Percentiles rank a stretch among this genome's conserved stretches.
These are phyloP conservation scores for Psilocybe tampanensis DNA, from an alignment of 768 basidiomycete species.

Conservation along the genomic window DNA sequence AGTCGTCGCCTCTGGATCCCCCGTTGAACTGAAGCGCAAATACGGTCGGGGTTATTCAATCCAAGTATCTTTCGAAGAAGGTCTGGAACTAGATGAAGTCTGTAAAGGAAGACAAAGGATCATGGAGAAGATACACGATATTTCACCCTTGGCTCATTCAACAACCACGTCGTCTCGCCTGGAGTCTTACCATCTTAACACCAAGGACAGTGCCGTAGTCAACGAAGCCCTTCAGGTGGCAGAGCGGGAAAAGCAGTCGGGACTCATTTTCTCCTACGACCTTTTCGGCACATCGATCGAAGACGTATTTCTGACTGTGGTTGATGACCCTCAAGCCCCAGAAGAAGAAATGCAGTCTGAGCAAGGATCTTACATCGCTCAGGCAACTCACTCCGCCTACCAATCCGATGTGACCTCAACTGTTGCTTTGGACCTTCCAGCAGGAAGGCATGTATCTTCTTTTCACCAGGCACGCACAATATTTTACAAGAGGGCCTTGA, in stretches of 20 bases:
- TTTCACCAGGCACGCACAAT: constrained; percentile 71
- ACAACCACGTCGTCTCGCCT: constrained; percentile 45
- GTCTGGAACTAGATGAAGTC: constrained; percentile 10
- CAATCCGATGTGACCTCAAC: not conserved
- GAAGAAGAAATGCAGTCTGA: not conserved
- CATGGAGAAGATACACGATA: constrained; percentile 40
- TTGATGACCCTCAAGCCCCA: constrained; percentile 41
- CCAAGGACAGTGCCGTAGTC: constrained; percentile 57
- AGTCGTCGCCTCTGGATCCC: constrained; percentile 71
- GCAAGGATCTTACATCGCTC: too few species aligned
- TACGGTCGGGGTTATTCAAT: constrained; percentile 76
- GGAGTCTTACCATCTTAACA: constrained; percentile 58
- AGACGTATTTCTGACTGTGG: constrained; percentile 79
- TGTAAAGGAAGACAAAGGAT: constrained; percentile 23
- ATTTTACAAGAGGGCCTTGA: constrained; percentile 68
- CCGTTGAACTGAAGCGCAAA: constrained; percentile 70
- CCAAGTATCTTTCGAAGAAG: constrained; percentile 46
- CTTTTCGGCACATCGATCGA: constrained; percentile 77
- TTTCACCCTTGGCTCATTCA: constrained; percentile 48
- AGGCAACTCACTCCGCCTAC: too few species aligned
- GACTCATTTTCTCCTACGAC: constrained; percentile 57
- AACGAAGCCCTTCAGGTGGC: constrained; percentile 58
- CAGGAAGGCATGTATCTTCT: constrained; percentile 56
- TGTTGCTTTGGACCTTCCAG: constrained; percentile 42
- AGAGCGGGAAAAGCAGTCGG: constrained; percentile 41